Conservation (phyloP, 164 flowering plant genomes). For the Chloranthus sessilifolius region DNA sequence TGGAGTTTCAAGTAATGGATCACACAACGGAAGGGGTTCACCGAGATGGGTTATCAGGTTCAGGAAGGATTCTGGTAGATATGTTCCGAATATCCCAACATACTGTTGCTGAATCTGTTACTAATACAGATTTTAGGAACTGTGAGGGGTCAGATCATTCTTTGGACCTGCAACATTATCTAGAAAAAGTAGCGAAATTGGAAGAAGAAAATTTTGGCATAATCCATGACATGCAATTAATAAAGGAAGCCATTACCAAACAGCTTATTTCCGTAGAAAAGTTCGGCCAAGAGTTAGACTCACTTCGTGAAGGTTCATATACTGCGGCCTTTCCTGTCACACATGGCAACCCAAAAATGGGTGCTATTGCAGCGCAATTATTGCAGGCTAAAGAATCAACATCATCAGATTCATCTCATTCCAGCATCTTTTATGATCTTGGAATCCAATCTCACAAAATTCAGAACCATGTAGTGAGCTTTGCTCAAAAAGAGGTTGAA, state of each 20-base stretch:
- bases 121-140: not conserved
- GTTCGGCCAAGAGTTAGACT: not conserved
- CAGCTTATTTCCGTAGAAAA: conserved; percentile 1
- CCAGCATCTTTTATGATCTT: conserved; percentile 2
- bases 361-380: not conserved
- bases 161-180: not conserved
- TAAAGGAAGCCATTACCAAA: not conserved
- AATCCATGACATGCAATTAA: conserved; percentile 11
- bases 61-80: conserved; percentile 1
- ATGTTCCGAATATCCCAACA: not conserved
- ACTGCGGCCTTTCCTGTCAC: not conserved
- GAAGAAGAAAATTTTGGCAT: conserved; percentile 20
- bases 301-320: not conserved
- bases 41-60: conserved; percentile 5
- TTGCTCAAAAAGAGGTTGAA: not conserved
- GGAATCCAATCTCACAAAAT: not conserved
- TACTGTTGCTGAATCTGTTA: not conserved
- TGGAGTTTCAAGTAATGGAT: conserved; percentile 9
- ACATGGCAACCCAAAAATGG: not conserved
- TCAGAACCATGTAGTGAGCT: conserved; percentile 1
- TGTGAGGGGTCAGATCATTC: not conserved
- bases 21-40: conserved; percentile 12
- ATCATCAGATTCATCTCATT: not conserved
- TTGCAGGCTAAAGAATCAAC: not conserved
- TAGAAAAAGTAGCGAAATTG: conserved; percentile 6